phyloP scores from a whole-genome alignment of 169 alveolate genomes.

The Cryptosporidium sp. region DNA sequence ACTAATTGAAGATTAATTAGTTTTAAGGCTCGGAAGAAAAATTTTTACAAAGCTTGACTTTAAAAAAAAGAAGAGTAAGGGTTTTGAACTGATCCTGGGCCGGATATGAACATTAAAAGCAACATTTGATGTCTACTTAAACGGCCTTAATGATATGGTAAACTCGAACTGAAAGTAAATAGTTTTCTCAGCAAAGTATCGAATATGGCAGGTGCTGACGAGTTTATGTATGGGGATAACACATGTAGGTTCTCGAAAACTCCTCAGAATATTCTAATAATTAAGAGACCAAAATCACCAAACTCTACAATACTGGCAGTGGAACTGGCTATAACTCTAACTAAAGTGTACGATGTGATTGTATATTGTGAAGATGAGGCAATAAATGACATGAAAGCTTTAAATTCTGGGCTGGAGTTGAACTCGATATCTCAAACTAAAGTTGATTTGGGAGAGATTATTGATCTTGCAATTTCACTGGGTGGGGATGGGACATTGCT shows the following conservation, averaged over 20 bases:
- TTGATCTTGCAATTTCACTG: constrained; percentile 88
- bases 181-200: background rate
- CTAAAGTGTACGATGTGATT: constrained; percentile 25
- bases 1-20: background rate
- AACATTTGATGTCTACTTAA: background rate
- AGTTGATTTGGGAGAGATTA: constrained; percentile 70
- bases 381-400: constrained; percentile 25
- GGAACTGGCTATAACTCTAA: constrained; percentile 5
- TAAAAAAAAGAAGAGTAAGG: background rate
- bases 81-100: background rate
- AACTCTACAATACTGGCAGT: constrained; percentile 32
- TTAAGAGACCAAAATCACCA: constrained; percentile 66
- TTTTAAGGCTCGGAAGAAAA: background rate
- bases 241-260: constrained; percentile 63
- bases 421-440: constrained; percentile 5
- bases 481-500: constrained; percentile 97
- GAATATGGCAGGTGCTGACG: constrained; percentile 41
- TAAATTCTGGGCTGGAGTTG: background rate
- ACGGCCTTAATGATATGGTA: background rate
- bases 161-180: background rate
- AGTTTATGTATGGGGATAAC: constrained; percentile 57
- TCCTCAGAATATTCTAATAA: constrained; percentile 68
- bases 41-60: background rate
- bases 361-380: constrained; percentile 72
- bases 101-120: background rate